A percentile compares a stretch with the other conserved stretches of the same genome.
phyloP scores from a whole-genome alignment of 1,284 basidiomycete genomes.

The Ceratobasidium sp. region DNA sequence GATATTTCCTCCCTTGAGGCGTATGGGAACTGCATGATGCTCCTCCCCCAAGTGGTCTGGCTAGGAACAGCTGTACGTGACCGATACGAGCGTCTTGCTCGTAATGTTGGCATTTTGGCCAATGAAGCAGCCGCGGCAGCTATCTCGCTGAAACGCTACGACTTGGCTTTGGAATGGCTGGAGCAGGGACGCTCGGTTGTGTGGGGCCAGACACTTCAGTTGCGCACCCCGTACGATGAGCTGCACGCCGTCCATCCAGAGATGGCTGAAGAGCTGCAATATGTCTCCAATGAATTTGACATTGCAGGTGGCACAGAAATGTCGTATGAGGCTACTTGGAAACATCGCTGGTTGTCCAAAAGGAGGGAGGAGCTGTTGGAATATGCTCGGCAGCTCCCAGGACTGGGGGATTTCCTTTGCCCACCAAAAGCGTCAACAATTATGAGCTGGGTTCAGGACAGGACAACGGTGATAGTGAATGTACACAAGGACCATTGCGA shows the following conservation, averaged over 20 bases:
- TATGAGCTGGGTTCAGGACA: neutral
- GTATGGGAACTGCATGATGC: neutral
- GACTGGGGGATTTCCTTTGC: neutral
- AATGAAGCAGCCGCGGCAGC: neutral
- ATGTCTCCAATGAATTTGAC: too few species aligned
- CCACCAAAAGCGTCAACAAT: neutral
- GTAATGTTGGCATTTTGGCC: neutral
- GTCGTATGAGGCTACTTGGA: too few species aligned
- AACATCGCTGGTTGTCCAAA: too few species aligned
- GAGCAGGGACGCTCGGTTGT: slow-evolving; percentile 28
- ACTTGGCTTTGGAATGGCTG: too few species aligned
- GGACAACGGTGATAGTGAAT: neutral
- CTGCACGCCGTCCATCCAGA: too few species aligned
- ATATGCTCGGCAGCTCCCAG: too few species aligned
- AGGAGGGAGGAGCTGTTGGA: too few species aligned
- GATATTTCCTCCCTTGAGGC: neutral
- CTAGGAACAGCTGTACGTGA: neutral
- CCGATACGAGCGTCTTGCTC: neutral
- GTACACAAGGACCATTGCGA: too few species aligned
- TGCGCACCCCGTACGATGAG: slow-evolving; percentile 11
- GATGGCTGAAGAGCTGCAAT: too few species aligned
- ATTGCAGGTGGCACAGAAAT: too few species aligned
- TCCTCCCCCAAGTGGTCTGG: too few species aligned
- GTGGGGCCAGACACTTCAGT: neutral
- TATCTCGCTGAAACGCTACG: neutral